Evolutionary conservation across 768 basidiomycete species (phyloP).

Genomic region (Kwoniella sp.): DNA sequence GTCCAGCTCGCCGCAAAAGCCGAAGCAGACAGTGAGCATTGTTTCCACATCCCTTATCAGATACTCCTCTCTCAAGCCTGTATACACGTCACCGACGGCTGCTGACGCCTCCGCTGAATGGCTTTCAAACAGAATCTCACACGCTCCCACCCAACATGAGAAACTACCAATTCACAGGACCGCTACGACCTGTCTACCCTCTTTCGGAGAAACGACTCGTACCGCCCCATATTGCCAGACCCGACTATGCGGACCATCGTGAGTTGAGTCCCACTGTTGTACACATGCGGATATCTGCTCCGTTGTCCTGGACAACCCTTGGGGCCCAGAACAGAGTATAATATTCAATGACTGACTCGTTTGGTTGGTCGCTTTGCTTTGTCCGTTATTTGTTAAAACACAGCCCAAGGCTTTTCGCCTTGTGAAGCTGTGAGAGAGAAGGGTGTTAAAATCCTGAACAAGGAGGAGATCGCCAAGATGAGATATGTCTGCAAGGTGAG

Average conservation of each 20-base stretch:
- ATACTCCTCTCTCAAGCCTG: neutral
- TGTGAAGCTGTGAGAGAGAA: constrained; percentile 60
- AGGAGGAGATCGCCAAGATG: constrained; percentile 87
- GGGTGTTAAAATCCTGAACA: constrained; percentile 64
- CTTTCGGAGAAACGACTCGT: constrained; percentile 74
- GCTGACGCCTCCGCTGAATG: neutral
- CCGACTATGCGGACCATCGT: constrained; percentile 84
- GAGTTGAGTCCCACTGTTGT: constrained; percentile 38
- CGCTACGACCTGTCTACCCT: constrained; percentile 82
- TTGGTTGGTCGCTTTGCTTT: too few relatives aligned
- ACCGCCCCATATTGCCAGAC: constrained; percentile 79
- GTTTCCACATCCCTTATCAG: constrained; percentile 15
- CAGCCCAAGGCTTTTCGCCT: constrained; percentile 63
- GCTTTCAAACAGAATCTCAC: constrained; percentile 64
- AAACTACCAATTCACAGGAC: constrained; percentile 74
- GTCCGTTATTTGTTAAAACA: neutral
- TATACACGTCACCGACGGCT: too few relatives aligned
- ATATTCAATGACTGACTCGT: neutral
- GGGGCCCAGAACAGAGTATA: neutral
- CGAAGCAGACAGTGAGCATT: constrained; percentile 46
- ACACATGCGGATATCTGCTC: neutral
- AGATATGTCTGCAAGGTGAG: constrained; percentile 78
- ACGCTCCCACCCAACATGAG: constrained; percentile 72
- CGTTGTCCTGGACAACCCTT: neutral
- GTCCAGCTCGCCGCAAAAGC: constrained; percentile 54